Base-by-base conservation (phyloP, 1,284 basidiomycete species). In the Golubevia sp. region DNA sequence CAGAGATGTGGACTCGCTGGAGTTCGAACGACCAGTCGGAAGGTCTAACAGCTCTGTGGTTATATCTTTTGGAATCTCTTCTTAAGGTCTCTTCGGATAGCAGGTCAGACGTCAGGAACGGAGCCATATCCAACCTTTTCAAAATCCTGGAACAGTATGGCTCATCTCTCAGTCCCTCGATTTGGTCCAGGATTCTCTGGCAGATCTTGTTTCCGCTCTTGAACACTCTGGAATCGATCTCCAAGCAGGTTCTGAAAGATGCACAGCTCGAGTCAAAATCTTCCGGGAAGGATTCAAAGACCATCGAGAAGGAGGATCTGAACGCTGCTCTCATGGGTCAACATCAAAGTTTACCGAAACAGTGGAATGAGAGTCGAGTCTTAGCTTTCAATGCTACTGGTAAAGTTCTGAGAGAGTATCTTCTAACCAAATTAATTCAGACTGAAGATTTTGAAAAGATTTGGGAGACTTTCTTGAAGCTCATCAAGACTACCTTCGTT, bases 111-210 rank as follows among this genome's bases (percentile, higher is more conserved):
- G 93, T 97, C 0, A 89, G 95, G 13, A 91, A 92, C 67, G 93
- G 94, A 1, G 93, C 95, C 2, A 95, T 98, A 63, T 93, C 97
- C 83, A 97, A 94, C 1, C 85, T 99, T 59, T 99, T 97, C 86
- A 88, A 94, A 51, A 93, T 94, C 0, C 88, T 98, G 84, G 93
- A 96, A 82, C 87, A 97, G 20, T 98, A 98, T 80, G 95, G 94
- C 3, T 88, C 89, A 8, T 91, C 90, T 1, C 86, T 98, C 54
- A 90, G 90, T 69, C 79, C 88, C 23, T 88, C 88, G 3, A 92
- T 91, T 0, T 99, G 96, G 97, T 89, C 91, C 56, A 88, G 92
- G 59, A 92, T 92, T 68, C 87, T 95, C 25, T 92, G 91, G 90
- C 90, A 92, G 74, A 89, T 98, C 57, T 89, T 93, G 8, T 94